phyloP scores from a whole-genome alignment of 257 asterid species.

The Solanum sitiens region DNA sequence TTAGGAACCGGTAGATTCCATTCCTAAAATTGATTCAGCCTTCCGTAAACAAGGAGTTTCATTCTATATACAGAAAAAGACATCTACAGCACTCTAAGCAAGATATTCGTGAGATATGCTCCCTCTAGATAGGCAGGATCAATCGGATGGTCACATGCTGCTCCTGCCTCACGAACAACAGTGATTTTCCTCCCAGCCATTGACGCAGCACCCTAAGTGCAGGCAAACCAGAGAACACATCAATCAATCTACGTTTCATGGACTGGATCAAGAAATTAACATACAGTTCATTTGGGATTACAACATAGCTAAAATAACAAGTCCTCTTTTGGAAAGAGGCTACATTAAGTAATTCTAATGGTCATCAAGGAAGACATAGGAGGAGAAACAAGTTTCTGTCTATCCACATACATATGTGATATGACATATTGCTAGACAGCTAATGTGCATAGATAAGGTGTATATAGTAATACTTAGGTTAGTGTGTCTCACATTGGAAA shows the following conservation, averaged over 20 bases:
- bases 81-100: slow-evolving; percentile 52
- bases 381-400: neutral
- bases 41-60: neutral
- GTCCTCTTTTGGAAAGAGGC: neutral
- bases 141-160: slow-evolving; percentile 78
- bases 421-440: neutral
- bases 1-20: neutral
- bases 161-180: slow-evolving; percentile 68
- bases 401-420: neutral
- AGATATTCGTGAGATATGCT: slow-evolving; percentile 63
- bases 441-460: neutral
- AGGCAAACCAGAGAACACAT: neutral
- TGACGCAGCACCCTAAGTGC: slow-evolving; percentile 67
- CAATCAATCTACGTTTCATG: neutral
- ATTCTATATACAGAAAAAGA: neutral
- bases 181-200: slow-evolving; percentile 73
- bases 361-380: neutral
- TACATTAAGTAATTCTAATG: neutral
- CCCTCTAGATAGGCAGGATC: slow-evolving; percentile 89
- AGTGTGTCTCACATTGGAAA: neutral
- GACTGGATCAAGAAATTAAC: neutral
- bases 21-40: neutral
- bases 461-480: neutral
- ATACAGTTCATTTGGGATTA: neutral
- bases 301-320: neutral